Evolutionary conservation across 768 basidiomycete species (phyloP), one percentile per base, ranked within the genome.

Genomic region (Suillus americanus): DNA sequence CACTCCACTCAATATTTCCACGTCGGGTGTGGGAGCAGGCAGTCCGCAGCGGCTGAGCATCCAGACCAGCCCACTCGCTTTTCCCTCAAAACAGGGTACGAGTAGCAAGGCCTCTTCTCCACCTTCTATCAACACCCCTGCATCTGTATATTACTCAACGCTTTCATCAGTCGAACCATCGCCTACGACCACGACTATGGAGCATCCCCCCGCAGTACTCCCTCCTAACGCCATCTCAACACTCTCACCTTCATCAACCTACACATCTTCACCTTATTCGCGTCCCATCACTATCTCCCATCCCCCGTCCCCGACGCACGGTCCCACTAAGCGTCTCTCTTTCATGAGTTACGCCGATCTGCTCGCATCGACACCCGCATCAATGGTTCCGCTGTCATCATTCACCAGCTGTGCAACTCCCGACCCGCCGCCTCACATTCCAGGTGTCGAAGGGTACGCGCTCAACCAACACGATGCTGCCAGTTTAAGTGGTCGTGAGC

Each of bases 321-420:
- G 12, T 2, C 1, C 75, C 81, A 79, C 80, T 35, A 93, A 94
- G 69, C 89, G 92, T 2, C 85, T 94, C 13, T 95, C 93, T 0
- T 97, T 95, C 81, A 85, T 96, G 77, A 91, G 93, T 4, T 95
- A 95, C 75, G 85, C 89, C 33, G 94, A 96, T 75, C 83, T 96
- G 3, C 85, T 96, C 48, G 80, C 89, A 0, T 90, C 89, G 0
- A 87, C 92, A 0, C 95, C 95, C 0, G 80, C 88, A 0, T 82
- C 89, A 12, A 86, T 87, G 14, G 83, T 89, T 48, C 85, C 92
- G 1, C 84, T 97, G 3, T 87, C 87, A 0, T 85, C 86, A 4
- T 83, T 95, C 61, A 94, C 93, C 0, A 86, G 85, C 0, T 84
- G 87, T 2, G 84, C 85, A 0, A 74, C 83, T 3, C 72, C 79